phyloP scores from a whole-genome alignment of 2,329 filamentous ascomycete species.

The Polytolypa hystricis region DNA sequence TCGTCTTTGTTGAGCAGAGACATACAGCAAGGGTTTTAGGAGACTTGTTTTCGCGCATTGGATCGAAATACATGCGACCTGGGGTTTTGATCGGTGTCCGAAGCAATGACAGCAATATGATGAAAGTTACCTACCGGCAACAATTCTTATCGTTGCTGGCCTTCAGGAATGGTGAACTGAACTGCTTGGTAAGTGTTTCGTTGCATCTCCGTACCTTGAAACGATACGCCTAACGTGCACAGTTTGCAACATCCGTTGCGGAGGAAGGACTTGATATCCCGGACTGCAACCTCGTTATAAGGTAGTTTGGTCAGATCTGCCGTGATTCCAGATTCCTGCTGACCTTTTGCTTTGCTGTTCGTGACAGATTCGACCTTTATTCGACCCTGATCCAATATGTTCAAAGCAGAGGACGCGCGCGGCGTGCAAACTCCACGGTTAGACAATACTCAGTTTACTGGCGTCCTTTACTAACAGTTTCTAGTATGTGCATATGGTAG shows the following conservation, averaged over 20 bases:
- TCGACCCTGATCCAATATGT: conserved; percentile 88
- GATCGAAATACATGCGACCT: conserved; percentile 47
- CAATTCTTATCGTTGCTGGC: conserved; percentile 64
- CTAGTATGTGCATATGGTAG: conserved; percentile 70
- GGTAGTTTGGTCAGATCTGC: conserved; percentile 19
- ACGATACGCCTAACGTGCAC: conserved; percentile 10
- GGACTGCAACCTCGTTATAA: conserved; percentile 54
- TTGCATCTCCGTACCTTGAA: conserved; percentile 1
- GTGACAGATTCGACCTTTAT: conserved; percentile 70
- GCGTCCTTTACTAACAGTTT: conserved; percentile 5
- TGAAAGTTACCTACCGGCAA: conserved; percentile 56
- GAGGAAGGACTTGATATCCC: conserved; percentile 58
- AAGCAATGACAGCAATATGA: conserved; percentile 39
- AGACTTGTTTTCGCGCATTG: conserved; percentile 53
- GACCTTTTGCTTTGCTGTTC: no score
- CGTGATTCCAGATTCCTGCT: no score
- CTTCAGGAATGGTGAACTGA: conserved; percentile 48
- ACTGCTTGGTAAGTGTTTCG: conserved; percentile 36
- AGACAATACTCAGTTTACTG: conserved; percentile 1
- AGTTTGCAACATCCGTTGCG: conserved; percentile 53
- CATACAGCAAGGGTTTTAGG: conserved; percentile 64
- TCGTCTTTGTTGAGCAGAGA: conserved; percentile 75
- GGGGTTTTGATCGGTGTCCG: conserved; percentile 55
- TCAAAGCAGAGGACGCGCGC: conserved; percentile 79
- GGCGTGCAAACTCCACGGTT: conserved; percentile 58